Evolutionary conservation across 2,329 filamentous ascomycete genomes (phyloP), one percentile per base, ranked within the genome.

Genomic region (Penicillium sclerotiorum): DNA sequence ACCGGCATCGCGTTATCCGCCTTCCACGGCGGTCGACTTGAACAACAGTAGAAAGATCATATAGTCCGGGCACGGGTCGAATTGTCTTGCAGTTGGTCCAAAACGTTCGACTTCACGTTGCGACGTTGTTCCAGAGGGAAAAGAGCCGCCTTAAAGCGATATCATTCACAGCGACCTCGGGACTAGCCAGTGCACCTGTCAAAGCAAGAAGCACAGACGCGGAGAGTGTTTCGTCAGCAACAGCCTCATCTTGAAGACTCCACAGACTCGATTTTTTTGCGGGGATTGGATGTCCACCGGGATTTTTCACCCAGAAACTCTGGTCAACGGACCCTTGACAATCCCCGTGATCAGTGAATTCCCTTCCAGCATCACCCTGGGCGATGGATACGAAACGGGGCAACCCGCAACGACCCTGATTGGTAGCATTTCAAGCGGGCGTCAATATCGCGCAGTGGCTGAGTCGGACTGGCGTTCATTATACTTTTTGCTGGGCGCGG

Each of bases 1-100:
- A 56, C 59, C 23, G 59, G 59, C 59, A 61, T 61, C 21, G 49
- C 49, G 55, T 47, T 43, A 50, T 51, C 47, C 43, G 41, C 37
- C 46, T 35, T n/a, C 33, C 32, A 21, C 15, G 22, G 45, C 15
- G 32, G 36, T 41, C 8, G 25, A 12, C 42, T 25, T 9, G 21
- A 39, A 13, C 23, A 53, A 25, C 9, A 48, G 42, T 40, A 25
- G n/a, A 38, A 37, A 32, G 47, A 11, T 33, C 50, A 56, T 53
- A 52, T 42, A 48, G 28, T 32, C 4, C 28, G 5, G 11, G 5
- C 28, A 32, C 11, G 25, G 15, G 11, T 32, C n/a, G n/a, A n/a
- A n/a, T n/a, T n/a, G n/a, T n/a, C n/a, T n/a, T n/a, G n/a, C n/a
- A n/a, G n/a, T n/a, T n/a, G n/a, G n/a, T n/a, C n/a, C n/a, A n/a